phyloP scores from a whole-genome alignment of 768 basidiomycete species.

The Tricholoma matsutake region DNA sequence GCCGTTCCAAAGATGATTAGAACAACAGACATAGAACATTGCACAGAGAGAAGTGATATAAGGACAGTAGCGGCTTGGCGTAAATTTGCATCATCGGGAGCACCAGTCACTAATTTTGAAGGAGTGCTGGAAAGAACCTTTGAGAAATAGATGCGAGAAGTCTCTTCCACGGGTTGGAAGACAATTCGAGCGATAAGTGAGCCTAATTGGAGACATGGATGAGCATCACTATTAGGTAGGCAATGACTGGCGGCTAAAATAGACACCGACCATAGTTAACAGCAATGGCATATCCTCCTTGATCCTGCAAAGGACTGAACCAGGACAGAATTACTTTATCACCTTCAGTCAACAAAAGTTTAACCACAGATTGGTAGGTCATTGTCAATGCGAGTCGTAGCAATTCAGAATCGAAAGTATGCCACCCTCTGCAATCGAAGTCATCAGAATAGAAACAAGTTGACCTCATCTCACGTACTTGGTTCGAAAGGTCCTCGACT shows the following conservation, averaged over 20 bases:
- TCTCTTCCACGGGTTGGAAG: slow-evolving; percentile 96
- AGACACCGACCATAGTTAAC: slow-evolving; percentile 81
- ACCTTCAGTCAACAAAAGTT: slow-evolving; percentile 94
- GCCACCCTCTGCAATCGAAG: not conserved
- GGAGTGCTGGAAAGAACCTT: slow-evolving; percentile 38
- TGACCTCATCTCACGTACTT: slow-evolving; percentile 10
- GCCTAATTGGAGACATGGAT: slow-evolving; percentile 44
- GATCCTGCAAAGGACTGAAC: slow-evolving; percentile 80
- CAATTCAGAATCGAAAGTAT: not conserved
- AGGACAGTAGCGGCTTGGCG: slow-evolving; percentile 50
- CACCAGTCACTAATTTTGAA: slow-evolving; percentile 9
- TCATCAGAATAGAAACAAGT: not conserved
- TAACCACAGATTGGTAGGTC: slow-evolving; percentile 85
- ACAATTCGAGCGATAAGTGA: slow-evolving; percentile 89
- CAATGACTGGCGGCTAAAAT: not conserved
- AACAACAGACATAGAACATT: slow-evolving; percentile 64
- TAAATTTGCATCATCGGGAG: slow-evolving; percentile 19
- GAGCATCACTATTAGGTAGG: not conserved
- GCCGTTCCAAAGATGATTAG: slow-evolving; percentile 72
- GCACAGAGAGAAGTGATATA: slow-evolving; percentile 58
- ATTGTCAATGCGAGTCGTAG: slow-evolving; percentile 68
- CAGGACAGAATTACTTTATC: slow-evolving; percentile 88
- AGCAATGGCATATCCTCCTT: slow-evolving; percentile 94
- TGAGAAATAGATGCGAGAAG: slow-evolving; percentile 86
- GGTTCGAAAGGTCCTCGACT: slow-evolving; percentile 25